Evolutionary conservation across 148 eudicot genomes (phyloP).

Genomic region (Camellia lanceoleosa): DNA sequence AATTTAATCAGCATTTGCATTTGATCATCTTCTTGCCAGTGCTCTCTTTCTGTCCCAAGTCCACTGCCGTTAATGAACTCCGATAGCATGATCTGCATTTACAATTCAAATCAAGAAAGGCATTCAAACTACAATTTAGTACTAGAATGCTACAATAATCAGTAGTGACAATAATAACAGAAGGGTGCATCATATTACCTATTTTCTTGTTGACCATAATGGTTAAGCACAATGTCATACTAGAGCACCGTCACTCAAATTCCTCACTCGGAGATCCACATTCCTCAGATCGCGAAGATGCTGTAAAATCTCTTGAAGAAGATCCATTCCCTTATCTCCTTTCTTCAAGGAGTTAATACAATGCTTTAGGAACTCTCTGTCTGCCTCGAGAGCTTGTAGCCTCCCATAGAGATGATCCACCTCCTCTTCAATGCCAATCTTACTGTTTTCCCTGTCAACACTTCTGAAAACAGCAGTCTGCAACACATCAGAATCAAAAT

Average conservation of each 20-base stretch:
- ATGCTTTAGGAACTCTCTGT: slow-evolving; percentile 77
- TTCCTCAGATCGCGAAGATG: slow-evolving; percentile 78
- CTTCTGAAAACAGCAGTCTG: slow-evolving; percentile 9
- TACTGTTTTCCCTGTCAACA: slow-evolving; percentile 58
- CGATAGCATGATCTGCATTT: slow-evolving; percentile 13
- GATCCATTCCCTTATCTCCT: slow-evolving; percentile 87
- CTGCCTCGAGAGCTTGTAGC: slow-evolving; percentile 80
- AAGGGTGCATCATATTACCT: neutral
- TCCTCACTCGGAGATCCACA: slow-evolving; percentile 53
- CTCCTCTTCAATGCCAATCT: slow-evolving; percentile 63
- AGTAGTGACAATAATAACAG: neutral
- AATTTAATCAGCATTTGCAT: slow-evolving; percentile 6
- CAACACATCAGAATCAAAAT: slow-evolving; percentile 6
- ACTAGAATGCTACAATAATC: too few relatives aligned
- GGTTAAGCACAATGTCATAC: slow-evolving; percentile 13
- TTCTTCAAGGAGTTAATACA: slow-evolving; percentile 86
- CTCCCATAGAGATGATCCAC: slow-evolving; percentile 77
- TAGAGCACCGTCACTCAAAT: slow-evolving; percentile 11
- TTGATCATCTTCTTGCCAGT: neutral
- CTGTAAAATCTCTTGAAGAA: slow-evolving; percentile 83
- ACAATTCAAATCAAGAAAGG: too few relatives aligned
- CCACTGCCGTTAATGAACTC: neutral
- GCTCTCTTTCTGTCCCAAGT: neutral
- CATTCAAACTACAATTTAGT: too few relatives aligned
- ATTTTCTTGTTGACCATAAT: neutral